These are phyloP conservation scores for Sporisorium reilianum DNA, from an alignment of 1,284 basidiomycete genomes.

Conservation along the genomic window DNA sequence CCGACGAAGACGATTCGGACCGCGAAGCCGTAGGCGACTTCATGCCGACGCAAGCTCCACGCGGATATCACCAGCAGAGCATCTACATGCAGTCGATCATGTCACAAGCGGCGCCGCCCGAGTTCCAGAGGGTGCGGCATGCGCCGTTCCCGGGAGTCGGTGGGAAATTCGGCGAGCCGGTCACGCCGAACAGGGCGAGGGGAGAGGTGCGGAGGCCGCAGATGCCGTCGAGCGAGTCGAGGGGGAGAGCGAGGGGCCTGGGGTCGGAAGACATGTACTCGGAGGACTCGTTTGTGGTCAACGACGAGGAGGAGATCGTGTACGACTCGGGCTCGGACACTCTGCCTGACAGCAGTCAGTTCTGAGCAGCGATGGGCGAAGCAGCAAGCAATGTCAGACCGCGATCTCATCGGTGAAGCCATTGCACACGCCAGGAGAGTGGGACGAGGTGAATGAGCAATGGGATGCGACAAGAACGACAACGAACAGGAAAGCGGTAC, in stretches of 20 bases:
- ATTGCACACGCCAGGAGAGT: not conserved
- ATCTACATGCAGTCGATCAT: conserved; percentile 65
- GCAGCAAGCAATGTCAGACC: not conserved
- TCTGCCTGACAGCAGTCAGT: conserved; percentile 37
- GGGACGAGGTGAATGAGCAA: conserved; percentile 11
- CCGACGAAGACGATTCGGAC: conserved; percentile 76
- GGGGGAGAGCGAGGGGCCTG: conserved; percentile 12
- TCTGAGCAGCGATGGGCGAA: conserved; percentile 10
- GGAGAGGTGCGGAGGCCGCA: conserved; percentile 14
- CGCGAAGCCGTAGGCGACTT: conserved; percentile 75
- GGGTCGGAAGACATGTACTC: conserved; percentile 54
- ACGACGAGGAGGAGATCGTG: conserved; percentile 57
- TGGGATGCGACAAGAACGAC: not conserved
- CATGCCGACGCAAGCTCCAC: conserved; percentile 77
- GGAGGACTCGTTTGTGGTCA: conserved; percentile 62
- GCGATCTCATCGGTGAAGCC: not conserved
- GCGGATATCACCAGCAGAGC: conserved; percentile 73
- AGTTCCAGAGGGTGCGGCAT: conserved; percentile 33
- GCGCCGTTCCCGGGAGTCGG: conserved; percentile 53
- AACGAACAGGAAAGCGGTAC: conserved; percentile 2
- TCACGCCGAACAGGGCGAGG: conserved; percentile 14
- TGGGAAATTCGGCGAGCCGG: conserved; percentile 41
- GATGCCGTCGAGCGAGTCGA: conserved; percentile 43
- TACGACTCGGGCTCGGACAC: conserved; percentile 38
- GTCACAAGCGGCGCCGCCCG: conserved; percentile 54